These are phyloP conservation scores for Aspergillus bridgeri DNA, from an alignment of 495 filamentous ascomycete species.

Conservation along the genomic window DNA sequence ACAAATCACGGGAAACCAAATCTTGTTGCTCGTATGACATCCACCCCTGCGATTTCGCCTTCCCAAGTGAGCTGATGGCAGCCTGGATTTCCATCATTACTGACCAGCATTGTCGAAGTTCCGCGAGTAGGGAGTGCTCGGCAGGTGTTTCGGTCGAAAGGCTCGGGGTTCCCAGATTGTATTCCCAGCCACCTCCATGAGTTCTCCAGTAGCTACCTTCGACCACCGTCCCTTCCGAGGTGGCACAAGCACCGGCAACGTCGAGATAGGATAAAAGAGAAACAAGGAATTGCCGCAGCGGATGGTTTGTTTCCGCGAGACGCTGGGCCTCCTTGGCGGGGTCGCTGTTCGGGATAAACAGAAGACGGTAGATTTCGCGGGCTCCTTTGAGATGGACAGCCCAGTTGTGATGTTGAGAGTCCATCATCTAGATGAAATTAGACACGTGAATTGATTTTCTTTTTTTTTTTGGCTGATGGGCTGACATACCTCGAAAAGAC, in stretches of 20 bases:
- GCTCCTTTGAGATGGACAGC: slow-evolving; percentile 41
- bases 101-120: slow-evolving; percentile 36
- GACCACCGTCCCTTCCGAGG: slow-evolving; percentile 37
- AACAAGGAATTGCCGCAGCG: slow-evolving; percentile 37
- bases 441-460: no score
- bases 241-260: slow-evolving; percentile 41
- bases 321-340: slow-evolving; percentile 30
- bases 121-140: slow-evolving; percentile 28
- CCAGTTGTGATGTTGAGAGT: slow-evolving; percentile 43
- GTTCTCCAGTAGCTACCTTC: slow-evolving; percentile 41
- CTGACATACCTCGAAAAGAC: slow-evolving; percentile 35
- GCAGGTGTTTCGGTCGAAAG: slow-evolving; percentile 20
- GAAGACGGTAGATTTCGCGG: slow-evolving; percentile 37
- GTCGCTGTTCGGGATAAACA: slow-evolving; percentile 32
- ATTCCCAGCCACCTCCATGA: slow-evolving; percentile 40
- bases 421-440: slow-evolving; percentile 37
- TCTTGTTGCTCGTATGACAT: slow-evolving; percentile 35
- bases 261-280: slow-evolving; percentile 41
- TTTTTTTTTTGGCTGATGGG: neutral
- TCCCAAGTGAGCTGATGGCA: slow-evolving; percentile 35
- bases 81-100: slow-evolving; percentile 42
- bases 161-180: slow-evolving; percentile 38
- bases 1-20: slow-evolving; percentile 30
- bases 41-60: slow-evolving; percentile 31
- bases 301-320: slow-evolving; percentile 35